Evolutionary conservation across 805 yeast species (phyloP).

Genomic region (Candida succiphila): DNA sequence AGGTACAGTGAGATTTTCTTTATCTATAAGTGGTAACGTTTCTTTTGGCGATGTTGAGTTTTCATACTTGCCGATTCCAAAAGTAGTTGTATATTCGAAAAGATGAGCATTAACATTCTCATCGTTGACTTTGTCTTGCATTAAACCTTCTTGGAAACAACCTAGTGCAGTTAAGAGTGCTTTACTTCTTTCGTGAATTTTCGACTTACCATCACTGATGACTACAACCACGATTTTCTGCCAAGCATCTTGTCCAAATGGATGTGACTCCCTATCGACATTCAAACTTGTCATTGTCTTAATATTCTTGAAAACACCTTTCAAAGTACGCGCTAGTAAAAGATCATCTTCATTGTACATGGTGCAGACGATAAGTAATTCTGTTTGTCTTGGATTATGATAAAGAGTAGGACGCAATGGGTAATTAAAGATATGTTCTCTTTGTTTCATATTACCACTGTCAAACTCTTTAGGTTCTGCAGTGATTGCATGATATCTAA

Average conservation of each 20-base stretch:
- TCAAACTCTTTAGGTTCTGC: slow-evolving; percentile 76
- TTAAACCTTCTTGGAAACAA: slow-evolving; percentile 88
- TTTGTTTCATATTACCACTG: slow-evolving; percentile 39
- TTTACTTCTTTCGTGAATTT: slow-evolving; percentile 68
- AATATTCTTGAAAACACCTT: slow-evolving; percentile 85
- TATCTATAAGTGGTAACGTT: slow-evolving; percentile 56
- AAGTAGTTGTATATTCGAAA: slow-evolving; percentile 86
- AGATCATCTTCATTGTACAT: slow-evolving; percentile 88
- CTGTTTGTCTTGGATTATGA: slow-evolving; percentile 68
- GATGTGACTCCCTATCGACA: slow-evolving; percentile 36
- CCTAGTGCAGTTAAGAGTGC: slow-evolving; percentile 80
- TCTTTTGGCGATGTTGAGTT: slow-evolving; percentile 44
- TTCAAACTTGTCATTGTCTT: slow-evolving; percentile 50
- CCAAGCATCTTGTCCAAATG: slow-evolving; percentile 94
- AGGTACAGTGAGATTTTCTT: slow-evolving; percentile 43
- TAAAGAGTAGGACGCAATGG: slow-evolving; percentile 70
- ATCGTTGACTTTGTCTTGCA: slow-evolving; percentile 81
- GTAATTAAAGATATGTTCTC: slow-evolving; percentile 17
- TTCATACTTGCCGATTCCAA: slow-evolving; percentile 48
- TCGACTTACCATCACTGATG: slow-evolving; percentile 84
- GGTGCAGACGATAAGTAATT: slow-evolving; percentile 79
- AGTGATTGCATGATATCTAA: slow-evolving; percentile 91
- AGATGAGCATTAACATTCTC: slow-evolving; percentile 76
- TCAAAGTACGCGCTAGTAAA: slow-evolving; percentile 71
- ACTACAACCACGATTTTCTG: slow-evolving; percentile 82